Conservation (phyloP, 1,284 basidiomycete species). For the Irpex sp. region DNA sequence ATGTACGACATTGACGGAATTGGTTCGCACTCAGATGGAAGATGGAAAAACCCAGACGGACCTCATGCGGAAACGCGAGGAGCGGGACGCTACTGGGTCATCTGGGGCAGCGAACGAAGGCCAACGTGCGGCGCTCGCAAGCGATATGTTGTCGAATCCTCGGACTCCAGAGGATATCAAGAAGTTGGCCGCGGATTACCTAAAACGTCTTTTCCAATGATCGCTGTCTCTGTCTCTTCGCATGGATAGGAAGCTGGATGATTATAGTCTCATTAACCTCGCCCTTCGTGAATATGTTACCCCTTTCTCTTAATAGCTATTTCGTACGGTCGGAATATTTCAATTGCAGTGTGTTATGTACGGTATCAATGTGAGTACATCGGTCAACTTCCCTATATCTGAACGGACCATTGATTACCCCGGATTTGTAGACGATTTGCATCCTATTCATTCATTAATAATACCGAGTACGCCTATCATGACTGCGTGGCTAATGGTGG, state of each 20-base stretch:
- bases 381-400: neutral
- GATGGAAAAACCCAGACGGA: conserved; percentile 42
- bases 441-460: neutral
- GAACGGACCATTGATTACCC: neutral
- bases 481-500: neutral
- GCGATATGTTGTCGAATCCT: conserved; percentile 54
- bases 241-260: neutral
- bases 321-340: neutral
- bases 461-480: neutral
- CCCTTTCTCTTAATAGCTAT: neutral
- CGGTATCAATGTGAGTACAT: neutral
- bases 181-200: conserved; percentile 63
- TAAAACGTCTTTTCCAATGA: conserved; percentile 50
- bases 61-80: conserved; percentile 57
- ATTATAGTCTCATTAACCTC: neutral
- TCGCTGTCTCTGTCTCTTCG: neutral
- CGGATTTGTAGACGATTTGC: neutral
- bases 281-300: neutral
- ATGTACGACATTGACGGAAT: conserved; percentile 42
- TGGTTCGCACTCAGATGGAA: conserved; percentile 33
- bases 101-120: conserved; percentile 38
- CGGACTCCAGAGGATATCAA: conserved; percentile 53
- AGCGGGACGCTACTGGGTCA: conserved; percentile 55
- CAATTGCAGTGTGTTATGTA: neutral
- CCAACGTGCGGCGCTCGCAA: conserved; percentile 41